Conservation (phyloP, 2,329 filamentous ascomycete species). For the Ustilaginoidea virens region DNA sequence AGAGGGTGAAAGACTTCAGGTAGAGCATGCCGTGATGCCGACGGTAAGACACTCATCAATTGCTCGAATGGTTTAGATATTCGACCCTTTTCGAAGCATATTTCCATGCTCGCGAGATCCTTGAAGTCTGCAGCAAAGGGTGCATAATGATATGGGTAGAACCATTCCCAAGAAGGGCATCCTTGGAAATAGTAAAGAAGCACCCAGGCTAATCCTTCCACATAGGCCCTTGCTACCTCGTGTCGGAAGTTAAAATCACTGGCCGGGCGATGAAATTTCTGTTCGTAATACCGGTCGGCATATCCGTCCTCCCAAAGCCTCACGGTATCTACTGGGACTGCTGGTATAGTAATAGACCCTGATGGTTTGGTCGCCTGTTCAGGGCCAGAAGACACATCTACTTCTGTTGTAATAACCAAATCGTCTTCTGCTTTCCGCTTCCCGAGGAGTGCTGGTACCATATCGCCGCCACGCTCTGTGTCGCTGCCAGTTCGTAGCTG, state of each 20-base stretch:
- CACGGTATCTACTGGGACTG: slow-evolving; percentile 63
- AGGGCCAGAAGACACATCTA: slow-evolving; percentile 5
- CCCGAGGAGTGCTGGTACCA: slow-evolving; percentile 36
- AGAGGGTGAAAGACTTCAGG: slow-evolving; percentile 77
- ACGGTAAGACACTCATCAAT: slow-evolving; percentile 92
- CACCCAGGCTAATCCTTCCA: slow-evolving; percentile 91
- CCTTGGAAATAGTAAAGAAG: slow-evolving; percentile 95
- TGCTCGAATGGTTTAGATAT: slow-evolving; percentile 92
- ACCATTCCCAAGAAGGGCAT: slow-evolving; percentile 98
- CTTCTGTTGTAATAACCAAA: slow-evolving; percentile 9
- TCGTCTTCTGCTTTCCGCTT: slow-evolving; percentile 55
- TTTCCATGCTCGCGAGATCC: slow-evolving; percentile 61
- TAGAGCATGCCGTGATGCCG: slow-evolving; percentile 81
- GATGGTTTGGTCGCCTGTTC: slow-evolving; percentile 17
- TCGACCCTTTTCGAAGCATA: slow-evolving; percentile 69
- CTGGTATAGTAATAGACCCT: slow-evolving; percentile 24
- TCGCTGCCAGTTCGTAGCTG: slow-evolving; percentile 41
- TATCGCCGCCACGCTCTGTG: slow-evolving; percentile 9
- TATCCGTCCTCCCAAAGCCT: slow-evolving; percentile 93
- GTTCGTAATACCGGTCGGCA: slow-evolving; percentile 87
- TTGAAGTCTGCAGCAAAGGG: slow-evolving; percentile 94
- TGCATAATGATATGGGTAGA: slow-evolving; percentile 96
- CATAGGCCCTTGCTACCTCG: slow-evolving; percentile 79
- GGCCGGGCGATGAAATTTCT: slow-evolving; percentile 80
- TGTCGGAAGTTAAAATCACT: slow-evolving; percentile 75